Evolutionary conservation across 208 protist species (phyloP).

Genomic region (Wallacemonas sp.): DNA sequence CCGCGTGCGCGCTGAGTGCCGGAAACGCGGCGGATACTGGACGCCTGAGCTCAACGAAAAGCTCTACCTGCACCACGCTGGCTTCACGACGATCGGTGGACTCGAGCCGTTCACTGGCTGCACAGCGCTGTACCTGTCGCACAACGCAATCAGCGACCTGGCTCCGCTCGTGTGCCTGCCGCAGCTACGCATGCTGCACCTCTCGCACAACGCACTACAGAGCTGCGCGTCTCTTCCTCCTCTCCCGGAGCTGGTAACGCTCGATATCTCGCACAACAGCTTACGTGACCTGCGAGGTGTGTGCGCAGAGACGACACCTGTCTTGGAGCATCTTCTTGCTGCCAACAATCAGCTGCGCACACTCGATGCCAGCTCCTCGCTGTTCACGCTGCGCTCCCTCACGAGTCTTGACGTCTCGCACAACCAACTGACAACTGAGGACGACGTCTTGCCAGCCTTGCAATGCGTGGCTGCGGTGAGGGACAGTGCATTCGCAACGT

Average conservation of each 20-base stretch:
- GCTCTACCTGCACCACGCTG: slow-evolving; percentile 91
- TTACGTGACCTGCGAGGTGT: slow-evolving; percentile 45
- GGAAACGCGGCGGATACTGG: slow-evolving; percentile 59
- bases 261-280: slow-evolving; percentile 89
- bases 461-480: background rate
- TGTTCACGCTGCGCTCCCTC: slow-evolving; percentile 9
- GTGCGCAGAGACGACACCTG: slow-evolving; percentile 20
- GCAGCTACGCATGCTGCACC: slow-evolving; percentile 76
- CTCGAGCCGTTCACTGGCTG: slow-evolving; percentile 79
- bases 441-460: slow-evolving; percentile 17
- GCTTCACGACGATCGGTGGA: slow-evolving; percentile 65
- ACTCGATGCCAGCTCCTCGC: slow-evolving; percentile 11
- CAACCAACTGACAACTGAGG: slow-evolving; percentile 26
- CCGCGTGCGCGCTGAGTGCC: slow-evolving; percentile 59
- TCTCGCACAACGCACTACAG: slow-evolving; percentile 82
- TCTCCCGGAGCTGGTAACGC: slow-evolving; percentile 50
- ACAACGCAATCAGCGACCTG: slow-evolving; percentile 87
- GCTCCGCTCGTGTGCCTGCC: slow-evolving; percentile 60
- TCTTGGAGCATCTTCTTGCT: slow-evolving; percentile 55
- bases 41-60: slow-evolving; percentile 94
- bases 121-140: slow-evolving; percentile 88
- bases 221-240: slow-evolving; percentile 59
- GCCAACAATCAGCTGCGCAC: slow-evolving; percentile 40
- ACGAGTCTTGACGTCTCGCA: slow-evolving; percentile 38
- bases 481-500: background rate